Evolutionary conservation across 2,329 filamentous ascomycete genomes (phyloP).

Genomic region (Pseudogymnoascus verrucosus): DNA sequence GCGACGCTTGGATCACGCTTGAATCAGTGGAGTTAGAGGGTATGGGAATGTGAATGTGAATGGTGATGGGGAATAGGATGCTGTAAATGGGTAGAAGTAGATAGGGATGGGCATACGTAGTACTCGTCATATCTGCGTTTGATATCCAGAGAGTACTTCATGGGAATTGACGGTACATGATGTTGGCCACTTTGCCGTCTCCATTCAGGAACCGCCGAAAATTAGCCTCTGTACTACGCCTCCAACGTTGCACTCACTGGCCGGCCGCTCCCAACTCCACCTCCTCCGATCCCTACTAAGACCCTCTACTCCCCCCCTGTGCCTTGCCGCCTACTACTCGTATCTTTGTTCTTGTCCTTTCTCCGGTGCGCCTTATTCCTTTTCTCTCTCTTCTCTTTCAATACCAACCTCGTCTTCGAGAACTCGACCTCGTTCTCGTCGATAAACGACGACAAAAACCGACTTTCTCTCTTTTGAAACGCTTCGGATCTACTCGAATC

Average conservation of each 20-base stretch:
- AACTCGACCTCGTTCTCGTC: conserved; percentile 3
- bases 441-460: neutral
- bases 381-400: neutral
- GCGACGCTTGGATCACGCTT: neutral
- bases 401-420: neutral
- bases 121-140: neutral
- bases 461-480: neutral
- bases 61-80: neutral
- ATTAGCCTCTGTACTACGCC: neutral
- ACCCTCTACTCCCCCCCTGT: neutral
- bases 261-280: neutral
- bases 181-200: neutral
- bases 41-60: neutral
- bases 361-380: neutral
- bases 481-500: conserved; percentile 5
- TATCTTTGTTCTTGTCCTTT: neutral
- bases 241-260: neutral
- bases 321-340: neutral
- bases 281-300: neutral
- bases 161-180: neutral
- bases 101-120: neutral
- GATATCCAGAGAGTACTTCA: neutral
- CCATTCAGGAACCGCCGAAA: neutral
- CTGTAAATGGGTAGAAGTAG: neutral
- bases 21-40: neutral